Evolutionary conservation across 768 basidiomycete species (phyloP).

Genomic region (Mycena pura): DNA sequence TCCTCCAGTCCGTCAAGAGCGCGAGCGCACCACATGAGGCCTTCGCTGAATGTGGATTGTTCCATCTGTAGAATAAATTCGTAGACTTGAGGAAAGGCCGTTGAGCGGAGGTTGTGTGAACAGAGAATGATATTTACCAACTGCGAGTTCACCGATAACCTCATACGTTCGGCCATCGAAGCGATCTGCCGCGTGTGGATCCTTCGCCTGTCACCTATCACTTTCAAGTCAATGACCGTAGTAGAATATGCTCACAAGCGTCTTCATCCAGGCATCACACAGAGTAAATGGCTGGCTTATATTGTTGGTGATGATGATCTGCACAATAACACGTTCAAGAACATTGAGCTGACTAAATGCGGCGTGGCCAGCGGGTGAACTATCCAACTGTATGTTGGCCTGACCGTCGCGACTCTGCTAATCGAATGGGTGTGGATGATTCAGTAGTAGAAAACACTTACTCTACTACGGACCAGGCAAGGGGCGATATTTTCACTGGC

Average conservation of each 20-base stretch:
- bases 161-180: background rate
- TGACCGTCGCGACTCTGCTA: background rate
- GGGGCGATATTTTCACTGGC: background rate
- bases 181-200: conserved; percentile 1
- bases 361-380: background rate
- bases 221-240: background rate
- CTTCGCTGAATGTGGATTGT: background rate
- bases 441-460: background rate
- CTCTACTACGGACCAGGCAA: background rate
- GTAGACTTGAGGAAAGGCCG: background rate
- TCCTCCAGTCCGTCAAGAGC: background rate
- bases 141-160: background rate
- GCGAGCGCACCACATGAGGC: background rate
- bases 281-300: background rate
- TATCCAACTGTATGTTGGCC: background rate
- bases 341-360: background rate
- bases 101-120: background rate
- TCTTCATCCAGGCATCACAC: background rate
- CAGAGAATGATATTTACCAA: background rate
- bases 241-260: background rate
- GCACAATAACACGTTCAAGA: background rate
- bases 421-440: background rate
- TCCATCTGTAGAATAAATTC: conserved; percentile 1
- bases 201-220: background rate
- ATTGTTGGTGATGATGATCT: background rate